phyloP scores from a whole-genome alignment of 148 eudicot genomes.

The Bassia scoparia region DNA sequence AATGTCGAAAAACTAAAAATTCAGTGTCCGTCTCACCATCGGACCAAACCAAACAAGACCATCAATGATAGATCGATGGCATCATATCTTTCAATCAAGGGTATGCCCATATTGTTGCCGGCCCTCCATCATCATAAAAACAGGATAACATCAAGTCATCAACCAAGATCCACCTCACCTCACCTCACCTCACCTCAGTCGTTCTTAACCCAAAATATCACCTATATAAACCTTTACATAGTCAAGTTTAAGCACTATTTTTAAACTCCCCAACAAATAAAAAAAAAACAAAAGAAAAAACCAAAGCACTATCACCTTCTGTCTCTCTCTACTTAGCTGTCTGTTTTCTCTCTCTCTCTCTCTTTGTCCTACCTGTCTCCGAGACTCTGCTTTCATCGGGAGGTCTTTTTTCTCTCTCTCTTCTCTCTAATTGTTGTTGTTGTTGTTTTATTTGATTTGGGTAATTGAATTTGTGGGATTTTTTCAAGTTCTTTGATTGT shows the following conservation, averaged over 20 bases:
- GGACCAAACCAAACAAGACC: no score
- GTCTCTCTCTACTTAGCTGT: conserved; percentile 18
- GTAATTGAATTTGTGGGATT: neutral
- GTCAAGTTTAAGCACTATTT: no score
- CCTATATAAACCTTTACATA: no score
- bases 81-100: neutral
- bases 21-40: no score
- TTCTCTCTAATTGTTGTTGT: neutral
- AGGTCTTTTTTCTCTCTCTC: conserved; percentile 14
- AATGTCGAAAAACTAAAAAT: no score
- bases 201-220: no score
- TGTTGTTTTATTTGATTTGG: neutral
- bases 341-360: conserved; percentile 8
- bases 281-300: neutral
- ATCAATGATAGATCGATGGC: no score
- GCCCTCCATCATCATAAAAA: neutral
- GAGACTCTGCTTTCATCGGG: conserved; percentile 6
- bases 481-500: conserved; percentile 2
- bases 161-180: neutral
- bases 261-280: neutral
- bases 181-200: no score
- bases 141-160: neutral
- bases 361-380: conserved; percentile 12
- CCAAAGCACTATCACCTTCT: neutral
- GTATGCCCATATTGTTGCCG: neutral